Evolutionary conservation across 129 eudicot species (phyloP).

Genomic region (Gnaphalium uliginosum): DNA sequence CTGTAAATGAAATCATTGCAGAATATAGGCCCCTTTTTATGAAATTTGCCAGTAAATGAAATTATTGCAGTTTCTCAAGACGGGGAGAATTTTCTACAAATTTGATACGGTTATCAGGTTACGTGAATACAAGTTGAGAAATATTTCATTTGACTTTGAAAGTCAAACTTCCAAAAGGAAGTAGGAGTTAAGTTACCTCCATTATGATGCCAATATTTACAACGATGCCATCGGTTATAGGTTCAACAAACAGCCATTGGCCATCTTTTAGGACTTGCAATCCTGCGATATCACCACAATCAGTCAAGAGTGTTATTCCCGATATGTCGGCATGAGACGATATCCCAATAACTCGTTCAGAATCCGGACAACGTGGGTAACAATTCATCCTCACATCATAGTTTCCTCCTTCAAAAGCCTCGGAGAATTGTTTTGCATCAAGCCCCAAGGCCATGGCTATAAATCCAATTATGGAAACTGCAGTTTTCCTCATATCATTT

Average conservation of each 20-base stretch:
- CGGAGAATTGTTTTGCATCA: constrained; percentile 20
- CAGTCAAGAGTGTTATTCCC: constrained; percentile 39
- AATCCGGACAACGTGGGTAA: constrained; percentile 44
- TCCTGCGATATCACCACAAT: constrained; percentile 43
- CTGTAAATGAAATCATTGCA: background rate
- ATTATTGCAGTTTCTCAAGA: background rate
- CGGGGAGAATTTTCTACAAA: background rate
- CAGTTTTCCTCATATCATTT: constrained; percentile 28
- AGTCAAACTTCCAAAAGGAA: constrained; percentile 14
- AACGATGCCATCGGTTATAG: constrained; percentile 30
- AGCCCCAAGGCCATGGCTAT: constrained; percentile 41
- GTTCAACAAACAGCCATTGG: constrained; percentile 42
- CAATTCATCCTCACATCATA: constrained; percentile 49
- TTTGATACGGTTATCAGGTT: background rate
- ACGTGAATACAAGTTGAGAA: background rate
- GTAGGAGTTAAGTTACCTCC: constrained; percentile 38
- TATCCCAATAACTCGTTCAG: constrained; percentile 42
- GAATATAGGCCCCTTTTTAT: background rate
- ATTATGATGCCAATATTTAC: constrained; percentile 42
- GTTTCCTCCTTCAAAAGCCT: constrained; percentile 39
- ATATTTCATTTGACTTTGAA: constrained; percentile 1
- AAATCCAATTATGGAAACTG: constrained; percentile 38
- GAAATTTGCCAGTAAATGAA: background rate
- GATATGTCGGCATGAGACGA: constrained; percentile 45
- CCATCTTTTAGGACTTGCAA: constrained; percentile 43